A percentile compares a stretch with the other conserved stretches of the same genome.
phyloP scores from a whole-genome alignment of 1,284 basidiomycete genomes.

The Irpex sp. region DNA sequence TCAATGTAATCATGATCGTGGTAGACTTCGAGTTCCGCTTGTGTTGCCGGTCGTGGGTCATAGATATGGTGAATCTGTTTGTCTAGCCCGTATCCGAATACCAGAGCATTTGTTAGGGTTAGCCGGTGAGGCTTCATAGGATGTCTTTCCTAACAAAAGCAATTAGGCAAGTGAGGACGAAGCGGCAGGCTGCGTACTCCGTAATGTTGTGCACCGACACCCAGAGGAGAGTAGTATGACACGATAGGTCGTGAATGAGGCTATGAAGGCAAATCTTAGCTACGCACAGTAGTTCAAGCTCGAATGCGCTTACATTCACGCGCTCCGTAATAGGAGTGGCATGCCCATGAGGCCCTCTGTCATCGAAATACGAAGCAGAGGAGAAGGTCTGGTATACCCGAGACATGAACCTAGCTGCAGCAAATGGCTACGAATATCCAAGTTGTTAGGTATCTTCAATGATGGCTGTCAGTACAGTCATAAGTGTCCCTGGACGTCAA shows the following conservation, averaged over 20 bases:
- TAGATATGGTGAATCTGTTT: conserved; percentile 93
- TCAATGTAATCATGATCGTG: conserved; percentile 96
- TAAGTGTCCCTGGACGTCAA: neutral
- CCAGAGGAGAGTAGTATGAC: conserved; percentile 94
- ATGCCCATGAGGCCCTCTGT: conserved; percentile 61
- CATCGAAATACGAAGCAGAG: conserved; percentile 66
- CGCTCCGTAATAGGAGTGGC: conserved; percentile 73
- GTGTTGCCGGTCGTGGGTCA: conserved; percentile 84
- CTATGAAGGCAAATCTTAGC: conserved; percentile 24
- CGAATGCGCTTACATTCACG: conserved; percentile 51
- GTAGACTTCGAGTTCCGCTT: conserved; percentile 87
- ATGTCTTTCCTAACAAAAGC: conserved; percentile 74
- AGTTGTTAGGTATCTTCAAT: neutral
- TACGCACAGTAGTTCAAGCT: neutral
- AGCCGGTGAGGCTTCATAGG: conserved; percentile 98
- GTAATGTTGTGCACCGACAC: conserved; percentile 94
- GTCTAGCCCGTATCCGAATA: conserved; percentile 95
- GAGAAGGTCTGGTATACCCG: conserved; percentile 50
- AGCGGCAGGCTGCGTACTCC: conserved; percentile 56
- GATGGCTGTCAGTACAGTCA: neutral
- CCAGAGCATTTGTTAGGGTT: conserved; percentile 92
- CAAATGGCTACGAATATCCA: neutral
- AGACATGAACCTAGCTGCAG: neutral
- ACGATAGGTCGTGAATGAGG: conserved; percentile 86
- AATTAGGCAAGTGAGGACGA: conserved; percentile 3